phyloP scores from a whole-genome alignment of 2,329 filamentous ascomycete genomes.

The Pyricularia sp. region DNA sequence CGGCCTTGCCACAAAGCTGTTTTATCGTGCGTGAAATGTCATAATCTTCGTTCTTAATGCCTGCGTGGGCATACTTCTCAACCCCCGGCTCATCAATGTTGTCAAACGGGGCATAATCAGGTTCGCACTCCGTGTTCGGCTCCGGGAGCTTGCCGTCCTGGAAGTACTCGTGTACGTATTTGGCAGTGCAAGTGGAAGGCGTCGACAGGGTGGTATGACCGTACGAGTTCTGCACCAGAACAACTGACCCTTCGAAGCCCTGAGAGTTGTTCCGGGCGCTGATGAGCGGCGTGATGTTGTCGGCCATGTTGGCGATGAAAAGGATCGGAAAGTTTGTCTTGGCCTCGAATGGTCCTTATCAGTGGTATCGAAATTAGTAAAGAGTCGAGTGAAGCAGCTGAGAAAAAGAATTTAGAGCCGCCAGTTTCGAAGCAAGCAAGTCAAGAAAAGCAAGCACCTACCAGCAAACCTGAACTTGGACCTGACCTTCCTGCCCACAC shows the following conservation, averaged over 20 bases:
- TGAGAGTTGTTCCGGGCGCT: constrained; percentile 28
- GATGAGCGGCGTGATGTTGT: constrained; percentile 35
- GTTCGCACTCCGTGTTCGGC: constrained; percentile 7
- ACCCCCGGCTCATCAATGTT: neutral
- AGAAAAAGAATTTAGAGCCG: too few species aligned
- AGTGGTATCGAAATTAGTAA: constrained; percentile 2
- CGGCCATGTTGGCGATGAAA: constrained; percentile 30
- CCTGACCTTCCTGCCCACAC: constrained; percentile 26
- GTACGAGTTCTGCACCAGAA: constrained; percentile 40
- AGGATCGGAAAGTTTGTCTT: constrained; percentile 31
- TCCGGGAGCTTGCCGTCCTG: constrained; percentile 34
- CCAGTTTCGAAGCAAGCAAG: constrained; percentile 5
- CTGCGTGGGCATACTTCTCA: neutral
- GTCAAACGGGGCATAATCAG: constrained; percentile 6
- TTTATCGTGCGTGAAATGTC: neutral
- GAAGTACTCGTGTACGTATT: constrained; percentile 32
- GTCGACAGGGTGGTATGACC: constrained; percentile 41
- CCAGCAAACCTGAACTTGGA: constrained; percentile 31
- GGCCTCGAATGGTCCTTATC: constrained; percentile 16
- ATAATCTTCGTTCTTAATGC: neutral
- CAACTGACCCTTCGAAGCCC: constrained; percentile 32
- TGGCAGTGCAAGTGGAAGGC: constrained; percentile 32
- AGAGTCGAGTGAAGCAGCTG: too few species aligned
- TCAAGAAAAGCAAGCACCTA: constrained; percentile 7
- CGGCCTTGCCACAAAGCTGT: neutral